These are phyloP conservation scores for Pythium aquatile DNA, from an alignment of 352 stramenopile genomes.

Conservation along the genomic window DNA sequence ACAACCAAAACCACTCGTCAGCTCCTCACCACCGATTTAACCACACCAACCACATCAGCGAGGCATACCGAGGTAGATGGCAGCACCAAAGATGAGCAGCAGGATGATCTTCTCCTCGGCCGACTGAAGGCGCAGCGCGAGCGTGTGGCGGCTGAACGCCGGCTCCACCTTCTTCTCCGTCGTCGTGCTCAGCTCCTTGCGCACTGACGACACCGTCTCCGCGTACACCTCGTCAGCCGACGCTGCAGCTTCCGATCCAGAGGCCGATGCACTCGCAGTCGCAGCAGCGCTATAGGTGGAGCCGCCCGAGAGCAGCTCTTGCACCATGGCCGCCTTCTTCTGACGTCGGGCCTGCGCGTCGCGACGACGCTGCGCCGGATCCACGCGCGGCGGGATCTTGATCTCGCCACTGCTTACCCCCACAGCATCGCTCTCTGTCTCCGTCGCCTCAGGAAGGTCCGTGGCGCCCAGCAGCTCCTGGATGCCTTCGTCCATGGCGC, in stretches of 20 bases:
- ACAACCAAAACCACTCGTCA: background rate
- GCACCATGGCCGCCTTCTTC: constrained; percentile 56
- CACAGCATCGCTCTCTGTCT: background rate
- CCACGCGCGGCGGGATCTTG: constrained; percentile 47
- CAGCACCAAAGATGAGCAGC: constrained; percentile 46
- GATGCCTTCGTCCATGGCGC: constrained; percentile 45
- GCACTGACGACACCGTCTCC: constrained; percentile 6
- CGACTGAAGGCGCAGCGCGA: constrained; percentile 47
- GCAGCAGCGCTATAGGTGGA: background rate
- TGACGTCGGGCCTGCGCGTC: constrained; percentile 58
- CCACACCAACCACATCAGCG: background rate
- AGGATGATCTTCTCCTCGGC: constrained; percentile 62
- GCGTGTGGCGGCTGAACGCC: constrained; percentile 53
- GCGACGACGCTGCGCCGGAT: constrained; percentile 64
- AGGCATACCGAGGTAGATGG: constrained; percentile 38
- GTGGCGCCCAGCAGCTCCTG: constrained; percentile 39
- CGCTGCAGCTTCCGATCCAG: background rate
- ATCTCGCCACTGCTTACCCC: constrained; percentile 20
- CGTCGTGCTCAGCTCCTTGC: constrained; percentile 13
- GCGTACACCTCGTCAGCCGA: constrained; percentile 8
- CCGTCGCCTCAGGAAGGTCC: constrained; percentile 2
- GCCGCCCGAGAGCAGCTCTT: constrained; percentile 45
- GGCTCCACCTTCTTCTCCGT: constrained; percentile 20
- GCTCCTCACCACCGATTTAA: background rate
- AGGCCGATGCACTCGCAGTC: background rate